Base-by-base conservation (phyloP, 805 yeast species). In the Lipomyces oligophaga region DNA sequence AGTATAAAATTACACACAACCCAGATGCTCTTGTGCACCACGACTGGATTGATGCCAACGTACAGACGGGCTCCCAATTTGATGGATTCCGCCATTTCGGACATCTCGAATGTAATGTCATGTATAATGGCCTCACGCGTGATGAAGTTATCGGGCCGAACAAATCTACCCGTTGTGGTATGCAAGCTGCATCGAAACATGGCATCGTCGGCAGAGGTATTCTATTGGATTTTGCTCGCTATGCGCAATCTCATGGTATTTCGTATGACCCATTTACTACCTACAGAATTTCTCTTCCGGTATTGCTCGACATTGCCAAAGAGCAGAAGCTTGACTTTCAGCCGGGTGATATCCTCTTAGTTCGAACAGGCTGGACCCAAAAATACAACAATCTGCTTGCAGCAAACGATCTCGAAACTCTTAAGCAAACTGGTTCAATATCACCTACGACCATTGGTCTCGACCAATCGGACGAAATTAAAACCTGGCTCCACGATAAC, bases 121-220 rank as follows among this genome's bases (percentile, higher is more conserved):
- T 49, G 46, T 60, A 58, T 33, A 58, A 62, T 39, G 59, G 59
- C 2, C 47, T 60, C 43, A 52, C 45, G 10, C 47, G 53, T 11
- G 54, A 41, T 16, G 58, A 63, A 24, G 54, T 62, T 31, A 22
- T 45, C 24, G 58, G 55, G 1, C 44, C 41, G 11, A 35, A 46
- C 15, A 40, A 36, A 35, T 28, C 57, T 13, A 34, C 45, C 1
- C 36, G 50, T 27, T 54, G 52, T 41, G 60, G 59, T 19, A 57
- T 54, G 48, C 58, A 50, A 42, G 59, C 46, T 16, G 45, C 55
- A 19, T 40, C 42, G 11, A 27, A 43, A 6, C 47, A 59, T 33
- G 69, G 69, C 2, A 63, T 65, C 30, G 66, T 61, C 16, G 64
- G 66, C 7, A 54, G 69, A 11, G 69, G 69, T 2, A 64, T 65